Base-by-base conservation (phyloP, 495 filamentous ascomycete genomes). In the Xylaria grammica region DNA sequence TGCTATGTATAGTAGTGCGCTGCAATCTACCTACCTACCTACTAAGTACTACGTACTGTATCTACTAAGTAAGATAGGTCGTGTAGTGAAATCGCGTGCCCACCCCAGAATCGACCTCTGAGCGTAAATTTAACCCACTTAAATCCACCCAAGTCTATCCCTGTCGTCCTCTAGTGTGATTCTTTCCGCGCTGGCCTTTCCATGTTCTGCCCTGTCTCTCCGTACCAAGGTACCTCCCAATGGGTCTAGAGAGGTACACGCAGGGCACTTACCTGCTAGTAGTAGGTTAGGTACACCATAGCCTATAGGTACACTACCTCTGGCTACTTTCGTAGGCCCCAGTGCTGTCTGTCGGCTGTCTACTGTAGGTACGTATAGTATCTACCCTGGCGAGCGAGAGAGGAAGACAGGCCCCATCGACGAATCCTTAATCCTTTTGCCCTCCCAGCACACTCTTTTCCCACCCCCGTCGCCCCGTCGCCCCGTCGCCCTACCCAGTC, bases 401-500 rank as follows among this genome's bases (percentile, higher is more conserved):
- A n/a, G n/a, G n/a, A 32, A 48, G 51, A 60, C 57, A 32, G 24
- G 51, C 44, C 52, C 44, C 30, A 44, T 22, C 44, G 44, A 55
- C 22, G 53, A 56, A 57, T 55, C 53, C 61, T 38, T 44, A 52
- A 63, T 55, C 53, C 49, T 24, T 40, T 52, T 58, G 26, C 30
- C 24, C 42, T 50, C 53, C 45, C 53, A 57, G 49, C 53, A 56
- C 52, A 50, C 48, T 42, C 63, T 42, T 51, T 57, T 29, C 46
- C 56, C 40, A 40, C 44, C 57, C 42, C 45, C 3, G 45, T 60
- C 42, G 42, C 53, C 62, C 52, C 38, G 34, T 29, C 56, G 40
- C 54, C 24, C 54, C n/a, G 34, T n/a, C 22, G 4, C n/a, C 22
- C 60, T 49, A 27, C 69, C 71, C 69, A 69, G 68, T 55, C 71